A percentile compares a stretch with the other conserved stretches of the same genome.
phyloP scores from a whole-genome alignment of 2,329 filamentous ascomycete species.

The Trichoderma pleuroti region DNA sequence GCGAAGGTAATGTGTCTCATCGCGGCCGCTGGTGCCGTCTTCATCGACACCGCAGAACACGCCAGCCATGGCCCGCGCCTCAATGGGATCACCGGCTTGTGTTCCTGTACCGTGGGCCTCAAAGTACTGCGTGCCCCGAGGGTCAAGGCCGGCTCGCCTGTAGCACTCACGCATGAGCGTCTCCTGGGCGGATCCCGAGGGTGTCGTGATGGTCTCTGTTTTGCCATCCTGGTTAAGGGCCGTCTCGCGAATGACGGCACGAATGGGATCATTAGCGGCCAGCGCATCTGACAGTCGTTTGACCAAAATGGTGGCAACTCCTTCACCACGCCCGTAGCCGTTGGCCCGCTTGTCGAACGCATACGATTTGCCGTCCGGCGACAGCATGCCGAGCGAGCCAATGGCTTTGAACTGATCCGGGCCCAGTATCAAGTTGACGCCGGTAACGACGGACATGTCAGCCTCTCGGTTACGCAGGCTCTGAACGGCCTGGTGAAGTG shows the following conservation, averaged over 20 bases:
- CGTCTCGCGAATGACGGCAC: background rate
- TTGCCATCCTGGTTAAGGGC: constrained; percentile 13
- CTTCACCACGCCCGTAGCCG: constrained; percentile 18
- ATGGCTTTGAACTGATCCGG: background rate
- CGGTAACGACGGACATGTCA: constrained; percentile 10
- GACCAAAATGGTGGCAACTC: background rate
- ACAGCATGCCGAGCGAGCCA: background rate
- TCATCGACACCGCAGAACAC: background rate
- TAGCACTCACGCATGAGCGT: background rate
- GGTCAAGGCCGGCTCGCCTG: background rate
- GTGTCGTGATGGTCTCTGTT: constrained; percentile 9
- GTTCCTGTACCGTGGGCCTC: constrained; percentile 37
- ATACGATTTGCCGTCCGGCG: background rate
- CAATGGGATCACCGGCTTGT: constrained; percentile 27
- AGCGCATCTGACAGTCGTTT: constrained; percentile 4
- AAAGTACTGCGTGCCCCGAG: background rate
- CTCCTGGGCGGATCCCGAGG: background rate
- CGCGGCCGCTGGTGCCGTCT: constrained; percentile 16
- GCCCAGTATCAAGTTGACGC: constrained; percentile 22
- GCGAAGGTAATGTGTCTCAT: background rate
- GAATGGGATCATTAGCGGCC: constrained; percentile 2
- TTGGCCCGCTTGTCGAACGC: constrained; percentile 1
- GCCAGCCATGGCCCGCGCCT: background rate
- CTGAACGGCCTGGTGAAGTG: constrained; percentile 2
- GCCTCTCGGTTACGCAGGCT: background rate